Evolutionary conservation across 495 filamentous ascomycete species (phyloP).

Genomic region (Penicillium maclennaniae): DNA sequence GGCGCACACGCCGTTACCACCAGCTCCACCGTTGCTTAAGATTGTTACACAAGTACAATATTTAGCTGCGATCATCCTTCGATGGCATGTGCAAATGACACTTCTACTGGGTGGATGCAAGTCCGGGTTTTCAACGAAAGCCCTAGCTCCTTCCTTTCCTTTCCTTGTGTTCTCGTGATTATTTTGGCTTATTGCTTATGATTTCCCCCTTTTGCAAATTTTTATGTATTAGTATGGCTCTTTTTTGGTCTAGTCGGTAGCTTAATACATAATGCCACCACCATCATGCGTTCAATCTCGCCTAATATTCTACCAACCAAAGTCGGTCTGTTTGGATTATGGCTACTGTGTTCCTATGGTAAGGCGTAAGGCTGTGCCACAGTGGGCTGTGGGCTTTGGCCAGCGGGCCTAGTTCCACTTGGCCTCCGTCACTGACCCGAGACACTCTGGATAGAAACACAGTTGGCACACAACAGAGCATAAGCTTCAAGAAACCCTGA

Average conservation of each 20-base stretch:
- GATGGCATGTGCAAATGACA: constrained; percentile 4
- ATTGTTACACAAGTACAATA: neutral
- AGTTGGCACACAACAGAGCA: neutral
- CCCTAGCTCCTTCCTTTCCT: constrained; percentile 2
- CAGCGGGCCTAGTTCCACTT: neutral
- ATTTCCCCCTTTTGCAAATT: constrained; percentile 27
- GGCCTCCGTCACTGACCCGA: neutral
- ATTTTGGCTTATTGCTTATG: constrained; percentile 16
- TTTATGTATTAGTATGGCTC: constrained; percentile 23
- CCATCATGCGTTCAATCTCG: constrained; percentile 5
- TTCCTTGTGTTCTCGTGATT: constrained; percentile 8
- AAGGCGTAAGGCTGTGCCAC: neutral
- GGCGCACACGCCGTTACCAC: constrained; percentile 16
- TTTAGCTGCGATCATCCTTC: neutral
- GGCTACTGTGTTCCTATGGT: no score
- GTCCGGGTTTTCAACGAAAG: neutral
- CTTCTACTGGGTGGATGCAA: neutral
- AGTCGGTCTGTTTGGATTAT: no score
- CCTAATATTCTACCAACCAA: neutral
- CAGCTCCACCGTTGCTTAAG: constrained; percentile 23
- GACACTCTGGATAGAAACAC: neutral
- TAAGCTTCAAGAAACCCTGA: neutral
- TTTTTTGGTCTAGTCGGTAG: constrained; percentile 18
- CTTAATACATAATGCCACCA: constrained; percentile 28
- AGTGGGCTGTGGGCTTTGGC: neutral